A percentile compares a stretch with the other conserved stretches of the same genome.
Conservation (phyloP, 2,329 filamentous ascomycete species). For the Endothia cerciana region DNA sequence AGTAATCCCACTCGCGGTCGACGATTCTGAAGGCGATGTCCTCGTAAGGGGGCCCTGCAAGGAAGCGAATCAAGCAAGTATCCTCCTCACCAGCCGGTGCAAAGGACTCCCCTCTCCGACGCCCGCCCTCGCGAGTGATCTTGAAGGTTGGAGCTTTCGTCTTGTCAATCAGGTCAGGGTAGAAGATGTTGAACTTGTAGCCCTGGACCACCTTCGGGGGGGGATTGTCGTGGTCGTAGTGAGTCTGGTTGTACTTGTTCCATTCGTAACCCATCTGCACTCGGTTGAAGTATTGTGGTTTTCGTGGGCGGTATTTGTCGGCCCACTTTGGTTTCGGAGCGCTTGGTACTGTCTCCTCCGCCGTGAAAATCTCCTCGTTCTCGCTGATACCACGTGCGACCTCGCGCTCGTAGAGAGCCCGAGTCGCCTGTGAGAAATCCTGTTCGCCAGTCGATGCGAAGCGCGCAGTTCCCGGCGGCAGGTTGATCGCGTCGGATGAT, state of each 20-base stretch:
- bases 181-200: conserved; percentile 99
- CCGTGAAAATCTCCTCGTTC: conserved; percentile 93
- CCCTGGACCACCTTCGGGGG: conserved; percentile 98
- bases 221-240: conserved; percentile 98
- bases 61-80: conserved; percentile 94
- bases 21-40: conserved; percentile 97
- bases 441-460: conserved; percentile 73
- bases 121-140: conserved; percentile 90
- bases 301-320: conserved; percentile 83
- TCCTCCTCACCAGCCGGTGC: conserved; percentile 94
- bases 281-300: conserved; percentile 95
- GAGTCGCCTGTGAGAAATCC: conserved; percentile 85
- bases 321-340: conserved; percentile 75
- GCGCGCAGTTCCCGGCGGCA: conserved; percentile 62
- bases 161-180: conserved; percentile 95
- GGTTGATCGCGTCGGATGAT: conserved; percentile 39
- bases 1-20: conserved; percentile 99
- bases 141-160: conserved; percentile 92
- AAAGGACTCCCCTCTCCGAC: conserved; percentile 87
- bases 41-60: conserved; percentile 93
- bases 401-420: conserved; percentile 88
- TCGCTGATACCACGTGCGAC: conserved; percentile 89
- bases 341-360: conserved; percentile 77
- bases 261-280: conserved; percentile 99
- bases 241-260: conserved; percentile 99